Evolutionary conservation across 768 basidiomycete genomes (phyloP).

Genomic region (Podaxis sp.): DNA sequence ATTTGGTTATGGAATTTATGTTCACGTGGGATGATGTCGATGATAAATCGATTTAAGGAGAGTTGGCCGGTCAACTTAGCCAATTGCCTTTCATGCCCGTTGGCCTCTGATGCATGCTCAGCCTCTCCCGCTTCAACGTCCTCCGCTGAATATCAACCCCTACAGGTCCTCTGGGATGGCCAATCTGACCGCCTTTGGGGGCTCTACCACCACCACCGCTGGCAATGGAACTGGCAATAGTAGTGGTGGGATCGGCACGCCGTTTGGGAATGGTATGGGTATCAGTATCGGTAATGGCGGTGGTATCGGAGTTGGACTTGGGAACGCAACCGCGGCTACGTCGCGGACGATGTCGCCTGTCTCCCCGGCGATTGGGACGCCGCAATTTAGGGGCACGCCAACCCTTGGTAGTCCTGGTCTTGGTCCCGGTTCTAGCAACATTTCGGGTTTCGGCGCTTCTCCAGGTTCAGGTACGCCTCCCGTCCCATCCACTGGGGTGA

Average conservation of each 20-base stretch:
- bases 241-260: no score
- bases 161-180: conserved; percentile 2
- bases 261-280: not conserved
- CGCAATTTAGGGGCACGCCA: not conserved
- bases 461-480: not conserved
- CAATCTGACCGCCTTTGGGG: not conserved
- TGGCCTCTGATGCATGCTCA: conserved; percentile 17
- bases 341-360: not conserved
- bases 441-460: not conserved
- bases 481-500: not conserved
- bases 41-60: conserved; percentile 15
- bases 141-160: not conserved
- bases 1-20: not conserved
- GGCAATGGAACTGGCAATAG: not conserved
- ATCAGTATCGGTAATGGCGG: not conserved
- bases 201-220: conserved; percentile 11
- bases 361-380: not conserved
- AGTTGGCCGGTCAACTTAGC: not conserved
- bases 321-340: not conserved
- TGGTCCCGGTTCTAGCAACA: not conserved
- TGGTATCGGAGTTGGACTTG: not conserved
- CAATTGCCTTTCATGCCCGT: not conserved
- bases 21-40: conserved; percentile 15
- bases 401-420: not conserved
- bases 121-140: not conserved